A percentile compares a stretch with the other conserved stretches of the same genome.
Evolutionary conservation across 352 stramenopile species (phyloP).

Genomic region (Peronospora tabacina): DNA sequence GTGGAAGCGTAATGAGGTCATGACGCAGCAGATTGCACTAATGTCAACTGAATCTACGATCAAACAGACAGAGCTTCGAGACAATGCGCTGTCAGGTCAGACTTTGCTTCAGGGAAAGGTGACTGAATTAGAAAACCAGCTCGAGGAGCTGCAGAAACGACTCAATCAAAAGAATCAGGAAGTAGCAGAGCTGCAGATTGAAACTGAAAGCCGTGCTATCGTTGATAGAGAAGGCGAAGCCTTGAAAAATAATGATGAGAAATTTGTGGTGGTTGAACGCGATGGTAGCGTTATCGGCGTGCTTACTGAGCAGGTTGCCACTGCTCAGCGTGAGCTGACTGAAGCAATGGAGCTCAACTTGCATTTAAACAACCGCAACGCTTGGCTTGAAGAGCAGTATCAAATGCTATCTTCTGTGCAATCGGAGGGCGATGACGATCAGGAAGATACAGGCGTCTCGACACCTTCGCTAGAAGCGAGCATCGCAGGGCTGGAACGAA

Average conservation of each 20-base stretch:
- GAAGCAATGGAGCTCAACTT: conserved; percentile 80
- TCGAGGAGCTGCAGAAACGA: conserved; percentile 55
- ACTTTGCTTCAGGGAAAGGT: conserved; percentile 44
- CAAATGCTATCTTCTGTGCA: conserved; percentile 35
- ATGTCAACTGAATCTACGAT: conserved; percentile 49
- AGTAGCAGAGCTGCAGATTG: conserved; percentile 30
- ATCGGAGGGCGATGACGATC: conserved; percentile 29
- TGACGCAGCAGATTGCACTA: conserved; percentile 66
- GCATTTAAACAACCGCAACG: conserved; percentile 70
- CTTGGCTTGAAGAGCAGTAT: conserved; percentile 70
- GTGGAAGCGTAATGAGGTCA: conserved; percentile 70
- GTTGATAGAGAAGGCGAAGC: conserved; percentile 14
- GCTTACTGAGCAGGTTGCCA: conserved; percentile 63
- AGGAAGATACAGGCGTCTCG: conserved; percentile 20
- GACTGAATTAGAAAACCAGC: conserved; percentile 47
- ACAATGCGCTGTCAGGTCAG: conserved; percentile 50
- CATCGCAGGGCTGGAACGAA: conserved; percentile 28
- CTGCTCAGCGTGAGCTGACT: conserved; percentile 66
- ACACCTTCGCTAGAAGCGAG: conserved; percentile 25
- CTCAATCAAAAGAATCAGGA: conserved; percentile 53
- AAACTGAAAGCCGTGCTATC: conserved; percentile 14
- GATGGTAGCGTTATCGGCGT: conserved; percentile 41
- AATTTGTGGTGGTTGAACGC: conserved; percentile 44
- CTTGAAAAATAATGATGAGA: conserved; percentile 27
- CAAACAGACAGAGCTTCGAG: conserved; percentile 46